Evolutionary conservation across 257 asterid species (phyloP).

Genomic region (Leptodermis oblonga): DNA sequence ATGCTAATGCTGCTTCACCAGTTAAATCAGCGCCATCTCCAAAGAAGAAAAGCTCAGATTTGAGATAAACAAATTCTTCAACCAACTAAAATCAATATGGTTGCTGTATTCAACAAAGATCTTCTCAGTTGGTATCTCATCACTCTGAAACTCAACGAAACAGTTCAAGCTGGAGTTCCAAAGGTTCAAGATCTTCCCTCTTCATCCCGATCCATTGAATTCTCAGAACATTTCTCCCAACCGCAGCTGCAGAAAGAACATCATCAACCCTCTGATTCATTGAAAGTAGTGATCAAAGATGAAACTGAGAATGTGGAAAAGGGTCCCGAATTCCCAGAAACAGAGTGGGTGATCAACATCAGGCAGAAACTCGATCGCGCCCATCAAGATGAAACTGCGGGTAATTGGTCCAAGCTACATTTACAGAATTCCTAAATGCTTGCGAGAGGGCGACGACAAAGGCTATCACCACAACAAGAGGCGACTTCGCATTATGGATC

Average conservation of each 20-base stretch:
- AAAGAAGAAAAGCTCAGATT: background rate
- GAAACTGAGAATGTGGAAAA: slow-evolving; percentile 21
- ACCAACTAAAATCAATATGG: slow-evolving; percentile 69
- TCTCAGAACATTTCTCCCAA: slow-evolving; percentile 23
- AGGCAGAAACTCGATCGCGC: slow-evolving; percentile 64
- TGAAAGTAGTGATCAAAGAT: slow-evolving; percentile 20
- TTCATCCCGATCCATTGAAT: slow-evolving; percentile 33
- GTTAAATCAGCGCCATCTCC: too few relatives aligned
- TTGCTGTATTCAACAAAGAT: slow-evolving; percentile 84
- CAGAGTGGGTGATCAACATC: slow-evolving; percentile 69
- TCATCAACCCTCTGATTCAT: slow-evolving; percentile 21
- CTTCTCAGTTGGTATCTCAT: slow-evolving; percentile 88
- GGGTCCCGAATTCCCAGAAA: slow-evolving; percentile 31
- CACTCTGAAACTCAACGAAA: slow-evolving; percentile 77
- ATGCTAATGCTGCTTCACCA: background rate
- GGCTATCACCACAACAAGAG: slow-evolving; percentile 68
- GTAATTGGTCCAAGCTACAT: slow-evolving; percentile 65
- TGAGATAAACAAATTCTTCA: background rate
- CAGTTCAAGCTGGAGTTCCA: slow-evolving; percentile 56
- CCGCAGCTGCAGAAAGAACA: slow-evolving; percentile 27
- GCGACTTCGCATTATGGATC: slow-evolving; percentile 62
- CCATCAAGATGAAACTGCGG: slow-evolving; percentile 45
- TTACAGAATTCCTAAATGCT: slow-evolving; percentile 59
- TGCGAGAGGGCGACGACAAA: slow-evolving; percentile 61
- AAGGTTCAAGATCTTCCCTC: slow-evolving; percentile 32